Evolutionary conservation across 352 stramenopile species (phyloP).

Genomic region (Phytophthora quininea): DNA sequence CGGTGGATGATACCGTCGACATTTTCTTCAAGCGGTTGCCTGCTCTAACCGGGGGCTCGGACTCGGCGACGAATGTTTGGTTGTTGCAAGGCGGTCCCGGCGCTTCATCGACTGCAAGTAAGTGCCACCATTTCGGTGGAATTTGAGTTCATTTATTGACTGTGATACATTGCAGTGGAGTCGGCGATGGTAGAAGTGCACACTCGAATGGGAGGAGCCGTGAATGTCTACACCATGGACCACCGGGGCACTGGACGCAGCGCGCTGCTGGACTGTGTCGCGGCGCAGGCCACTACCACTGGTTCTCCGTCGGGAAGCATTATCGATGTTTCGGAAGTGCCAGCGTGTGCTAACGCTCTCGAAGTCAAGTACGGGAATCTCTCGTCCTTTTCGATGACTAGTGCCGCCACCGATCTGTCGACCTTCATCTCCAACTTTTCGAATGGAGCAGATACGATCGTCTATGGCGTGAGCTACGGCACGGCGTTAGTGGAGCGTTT

Average conservation of each 20-base stretch:
- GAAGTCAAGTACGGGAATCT: conserved; percentile 46
- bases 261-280: conserved; percentile 41
- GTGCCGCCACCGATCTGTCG: conserved; percentile 38
- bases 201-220: conserved; percentile 22
- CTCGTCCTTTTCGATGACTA: conserved; percentile 52
- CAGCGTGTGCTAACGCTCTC: conserved; percentile 41
- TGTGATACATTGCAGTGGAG: conserved; percentile 35
- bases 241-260: conserved; percentile 51
- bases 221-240: conserved; percentile 67
- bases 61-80: conserved; percentile 38
- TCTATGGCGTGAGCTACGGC: conserved; percentile 61
- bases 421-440: conserved; percentile 38
- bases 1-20: conserved; percentile 21
- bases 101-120: conserved; percentile 42
- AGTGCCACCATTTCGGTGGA: conserved; percentile 1
- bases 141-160: background rate
- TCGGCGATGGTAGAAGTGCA: conserved; percentile 40
- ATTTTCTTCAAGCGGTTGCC: conserved; percentile 48
- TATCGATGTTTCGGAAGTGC: conserved; percentile 34
- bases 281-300: conserved; percentile 37
- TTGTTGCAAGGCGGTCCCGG: conserved; percentile 46
- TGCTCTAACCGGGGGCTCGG: conserved; percentile 9
- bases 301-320: conserved; percentile 31
- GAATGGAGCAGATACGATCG: conserved; percentile 32
- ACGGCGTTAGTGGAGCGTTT: conserved; percentile 50